Conservation (phyloP, 306 rosid species). For the Malus orientalis region DNA sequence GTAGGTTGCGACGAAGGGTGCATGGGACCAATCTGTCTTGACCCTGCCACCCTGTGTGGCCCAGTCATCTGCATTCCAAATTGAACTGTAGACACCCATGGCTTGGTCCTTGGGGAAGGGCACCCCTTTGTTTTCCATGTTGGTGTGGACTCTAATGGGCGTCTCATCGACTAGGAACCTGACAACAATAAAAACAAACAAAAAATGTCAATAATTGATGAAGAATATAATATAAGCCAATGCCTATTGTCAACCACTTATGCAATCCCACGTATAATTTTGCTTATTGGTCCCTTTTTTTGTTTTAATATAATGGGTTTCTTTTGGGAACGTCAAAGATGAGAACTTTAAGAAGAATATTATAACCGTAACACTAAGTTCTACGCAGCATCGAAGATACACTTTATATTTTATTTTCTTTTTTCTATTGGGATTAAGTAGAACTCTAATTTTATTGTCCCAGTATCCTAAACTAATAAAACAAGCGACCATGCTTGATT, state of each 20-base stretch:
- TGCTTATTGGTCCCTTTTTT: background rate
- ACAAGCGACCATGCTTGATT: too few species aligned
- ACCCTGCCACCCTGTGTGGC: conserved; percentile 98
- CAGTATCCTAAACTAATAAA: too few species aligned
- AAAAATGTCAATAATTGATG: background rate
- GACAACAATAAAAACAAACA: background rate
- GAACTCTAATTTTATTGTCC: too few species aligned
- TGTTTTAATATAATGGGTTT: background rate
- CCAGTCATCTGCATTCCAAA: conserved; percentile 98
- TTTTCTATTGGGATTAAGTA: background rate
- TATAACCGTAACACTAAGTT: background rate
- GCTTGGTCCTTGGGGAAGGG: conserved; percentile 81
- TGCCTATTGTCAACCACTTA: background rate
- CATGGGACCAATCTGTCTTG: conserved; percentile 92
- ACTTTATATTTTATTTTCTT: background rate
- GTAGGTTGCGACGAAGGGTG: conserved; percentile 71
- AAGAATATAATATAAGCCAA: background rate
- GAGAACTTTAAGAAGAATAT: background rate
- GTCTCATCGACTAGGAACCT: conserved; percentile 82
- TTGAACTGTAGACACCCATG: conserved; percentile 90
- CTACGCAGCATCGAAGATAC: too few species aligned
- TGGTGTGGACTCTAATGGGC: conserved; percentile 71
- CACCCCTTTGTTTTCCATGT: conserved; percentile 72
- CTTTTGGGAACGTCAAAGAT: background rate
- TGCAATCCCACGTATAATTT: background rate